Base-by-base conservation (phyloP, 495 filamentous ascomycete species). In the Neurospora africana region DNA sequence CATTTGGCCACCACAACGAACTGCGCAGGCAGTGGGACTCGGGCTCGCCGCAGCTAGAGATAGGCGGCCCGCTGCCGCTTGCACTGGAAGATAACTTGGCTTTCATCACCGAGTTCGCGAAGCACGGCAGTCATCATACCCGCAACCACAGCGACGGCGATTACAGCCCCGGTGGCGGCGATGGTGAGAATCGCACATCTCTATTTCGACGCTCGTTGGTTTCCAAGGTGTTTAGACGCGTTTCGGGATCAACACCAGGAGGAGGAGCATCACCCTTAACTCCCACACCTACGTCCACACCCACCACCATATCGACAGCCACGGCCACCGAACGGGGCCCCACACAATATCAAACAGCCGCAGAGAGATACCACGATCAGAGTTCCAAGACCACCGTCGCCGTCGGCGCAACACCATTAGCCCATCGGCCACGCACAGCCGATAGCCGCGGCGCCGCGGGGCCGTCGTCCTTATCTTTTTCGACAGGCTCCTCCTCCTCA, bases 181-280 rank as follows among this genome's bases (percentile, higher is more conserved):
- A 35, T 27, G 53, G 53, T 9, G 53, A 65, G 30, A 65, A 30
- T 19, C 53, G 15, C 53, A 65, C 53, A 7, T 65, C 53, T 65
- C 27, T 65, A 17, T 65, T 65, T 27, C 72, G 70, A 47, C 72
- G 72, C 21, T 74, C 74, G 21, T 71, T 75, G 40, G 30, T 75
- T 21, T 65, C 72, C 69, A 74, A 67, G 35, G 70, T 75, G 33
- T 74, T 75, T 41, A 53, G 39, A 17, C 35, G 35, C 21, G 35
- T 67, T 41, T 21, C 19, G 47, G 33, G n/a, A 69, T 37, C 23
- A 72, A 39, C 40, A 33, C 27, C 53, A 17, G 33, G 21, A 72
- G 23, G 23, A 68, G 35, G n/a, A 37, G 9, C 68, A 67, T 23
- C 17, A 65, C 19, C 69, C 37, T 69, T 70, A 13, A 21, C 6